Base-by-base conservation (phyloP, 2,329 filamentous ascomycete species). In the Colletotrichum chlorophyti region DNA sequence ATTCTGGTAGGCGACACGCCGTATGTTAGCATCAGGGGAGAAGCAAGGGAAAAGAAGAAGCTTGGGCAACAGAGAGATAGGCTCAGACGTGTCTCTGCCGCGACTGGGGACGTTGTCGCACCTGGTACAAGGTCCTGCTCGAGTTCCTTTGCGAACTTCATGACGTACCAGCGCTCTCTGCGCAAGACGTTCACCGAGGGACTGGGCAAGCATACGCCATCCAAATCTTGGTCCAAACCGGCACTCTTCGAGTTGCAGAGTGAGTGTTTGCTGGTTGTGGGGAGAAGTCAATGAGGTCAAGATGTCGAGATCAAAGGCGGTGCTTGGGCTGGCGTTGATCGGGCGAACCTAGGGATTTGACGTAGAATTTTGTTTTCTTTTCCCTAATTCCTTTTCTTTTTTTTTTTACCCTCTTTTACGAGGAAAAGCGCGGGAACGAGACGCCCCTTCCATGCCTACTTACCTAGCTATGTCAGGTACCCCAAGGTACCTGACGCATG, bases 111-210 rank as follows among this genome's bases (percentile, higher is more conserved):
- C 43, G 23, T 8, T 47, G 21, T 37, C 75, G 70, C 72, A 87
- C 85, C 93, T 70, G 93, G 93, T 64, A 97, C 92, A 51, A 93
- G 84, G 68, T 96, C 91, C 69, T 90, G 85, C 70, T 97, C 91
- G 63, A 97, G 83, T 77, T 96, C 91, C 71, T 89, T 90, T 54
- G 83, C 85, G 66, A 88, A 88, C 74, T 87, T 88, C 84, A 87
- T 87, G 75, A 71, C 74, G 72, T 71, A 63, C 37, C 17, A 34
- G 46, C 46, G 46, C 42, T 23, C 42, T 32, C 26, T 37, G 50
- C 43, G 32, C 43, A 29, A 45, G 35, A 27, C 21, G 19, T 17
- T 29, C 42, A 14, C 26, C 31, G 3, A 38, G 8, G 17, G 38
- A 21, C 38, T 12, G 24, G 32, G 19, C 38, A 31, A 50, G 34